These are phyloP conservation scores for Dentipellis sp. DNA, from an alignment of 768 basidiomycete genomes.

Conservation along the genomic window DNA sequence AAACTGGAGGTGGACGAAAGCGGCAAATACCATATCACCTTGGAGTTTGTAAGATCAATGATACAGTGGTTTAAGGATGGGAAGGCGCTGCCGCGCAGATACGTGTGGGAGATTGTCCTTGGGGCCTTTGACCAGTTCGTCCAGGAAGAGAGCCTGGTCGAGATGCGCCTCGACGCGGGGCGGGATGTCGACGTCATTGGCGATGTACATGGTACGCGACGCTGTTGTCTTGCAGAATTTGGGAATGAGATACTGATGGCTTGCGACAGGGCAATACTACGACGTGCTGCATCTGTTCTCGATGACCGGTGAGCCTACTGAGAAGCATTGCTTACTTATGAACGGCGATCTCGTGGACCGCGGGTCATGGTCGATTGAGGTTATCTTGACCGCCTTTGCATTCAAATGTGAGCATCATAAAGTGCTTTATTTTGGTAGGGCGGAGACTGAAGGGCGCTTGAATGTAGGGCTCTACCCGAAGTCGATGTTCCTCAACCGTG, in stretches of 20 bases:
- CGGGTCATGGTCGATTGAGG: constrained; percentile 92
- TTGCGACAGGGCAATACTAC: constrained; percentile 76
- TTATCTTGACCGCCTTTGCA: constrained; percentile 87
- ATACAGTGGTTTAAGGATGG: constrained; percentile 89
- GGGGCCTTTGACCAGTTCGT: constrained; percentile 71
- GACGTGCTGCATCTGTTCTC: constrained; percentile 84
- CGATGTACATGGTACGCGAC: constrained; percentile 76
- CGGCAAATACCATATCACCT: constrained; percentile 64
- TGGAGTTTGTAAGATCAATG: constrained; percentile 78
- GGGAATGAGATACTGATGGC: constrained; percentile 2
- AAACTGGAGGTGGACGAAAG: constrained; percentile 47
- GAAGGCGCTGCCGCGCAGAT: constrained; percentile 83
- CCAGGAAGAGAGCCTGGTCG: constrained; percentile 75
- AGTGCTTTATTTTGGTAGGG: not conserved
- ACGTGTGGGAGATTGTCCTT: constrained; percentile 93
- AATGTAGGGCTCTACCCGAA: constrained; percentile 82
- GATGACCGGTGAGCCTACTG: constrained; percentile 76
- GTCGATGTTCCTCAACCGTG: constrained; percentile 87
- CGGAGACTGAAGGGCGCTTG: constrained; percentile 8
- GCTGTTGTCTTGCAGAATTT: not conserved
- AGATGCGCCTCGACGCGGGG: constrained; percentile 65
- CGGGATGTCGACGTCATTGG: constrained; percentile 90
- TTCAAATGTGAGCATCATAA: constrained; percentile 68
- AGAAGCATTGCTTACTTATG: constrained; percentile 83
- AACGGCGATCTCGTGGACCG: constrained; percentile 97